Percentiles rank a stretch among this genome's conserved stretches.
Evolutionary conservation across 345 rosid species (phyloP).

Genomic region (Rhodamnia argentea): DNA sequence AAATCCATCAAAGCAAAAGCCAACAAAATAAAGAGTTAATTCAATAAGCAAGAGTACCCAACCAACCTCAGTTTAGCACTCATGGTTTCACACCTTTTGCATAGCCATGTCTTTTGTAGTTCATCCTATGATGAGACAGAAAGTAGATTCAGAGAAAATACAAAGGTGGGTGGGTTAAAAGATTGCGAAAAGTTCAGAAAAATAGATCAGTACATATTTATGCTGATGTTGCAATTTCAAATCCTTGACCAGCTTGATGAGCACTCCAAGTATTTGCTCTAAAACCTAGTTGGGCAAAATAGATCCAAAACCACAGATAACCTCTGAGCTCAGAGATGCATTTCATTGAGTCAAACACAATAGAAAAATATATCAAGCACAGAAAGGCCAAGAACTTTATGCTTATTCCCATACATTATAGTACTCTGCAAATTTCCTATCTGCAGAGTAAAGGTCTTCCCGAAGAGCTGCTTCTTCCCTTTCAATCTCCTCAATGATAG

Average conservation of each 20-base stretch:
- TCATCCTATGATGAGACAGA: constrained; percentile 52
- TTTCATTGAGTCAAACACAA: background rate
- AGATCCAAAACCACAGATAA: background rate
- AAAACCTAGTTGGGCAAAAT: constrained; percentile 48
- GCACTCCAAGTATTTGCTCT: constrained; percentile 94
- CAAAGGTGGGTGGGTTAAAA: background rate
- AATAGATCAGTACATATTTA: constrained; percentile 51
- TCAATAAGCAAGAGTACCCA: background rate
- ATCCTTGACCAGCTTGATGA: constrained; percentile 95
- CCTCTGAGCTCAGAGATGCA: background rate
- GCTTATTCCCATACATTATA: constrained; percentile 44
- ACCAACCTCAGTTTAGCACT: constrained; percentile 83
- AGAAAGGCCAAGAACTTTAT: background rate
- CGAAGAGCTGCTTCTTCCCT: constrained; percentile 82
- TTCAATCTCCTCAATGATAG: constrained; percentile 89
- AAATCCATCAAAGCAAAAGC: background rate
- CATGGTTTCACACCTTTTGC: constrained; percentile 97
- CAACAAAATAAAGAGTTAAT: background rate
- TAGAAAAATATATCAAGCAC: background rate
- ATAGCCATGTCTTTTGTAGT: constrained; percentile 84
- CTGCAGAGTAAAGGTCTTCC: constrained; percentile 93
- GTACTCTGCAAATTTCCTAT: constrained; percentile 87
- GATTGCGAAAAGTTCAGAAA: background rate
- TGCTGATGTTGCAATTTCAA: constrained; percentile 93
- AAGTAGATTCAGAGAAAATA: background rate